Evolutionary conservation across 106 monocot genomes (phyloP).

Genomic region (Triglochin maritima): DNA sequence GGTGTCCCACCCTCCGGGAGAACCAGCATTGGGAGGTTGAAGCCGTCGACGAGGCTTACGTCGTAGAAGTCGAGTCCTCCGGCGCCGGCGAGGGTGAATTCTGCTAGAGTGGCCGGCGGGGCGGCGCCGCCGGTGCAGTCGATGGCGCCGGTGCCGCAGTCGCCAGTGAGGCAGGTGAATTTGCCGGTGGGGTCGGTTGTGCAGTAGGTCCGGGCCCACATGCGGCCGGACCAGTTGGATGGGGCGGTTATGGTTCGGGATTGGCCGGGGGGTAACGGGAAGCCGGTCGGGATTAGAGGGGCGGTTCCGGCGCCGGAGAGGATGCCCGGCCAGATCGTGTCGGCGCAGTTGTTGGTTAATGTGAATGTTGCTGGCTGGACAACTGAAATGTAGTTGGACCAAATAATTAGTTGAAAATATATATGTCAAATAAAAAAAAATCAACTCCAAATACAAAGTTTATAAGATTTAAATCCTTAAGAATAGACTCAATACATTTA

Average conservation of each 20-base stretch:
- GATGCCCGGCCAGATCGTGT: conserved; percentile 85
- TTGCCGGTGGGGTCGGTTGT: conserved; percentile 24
- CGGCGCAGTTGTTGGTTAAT: conserved; percentile 61
- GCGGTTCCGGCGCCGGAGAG: conserved; percentile 66
- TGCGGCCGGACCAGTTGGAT: conserved; percentile 69
- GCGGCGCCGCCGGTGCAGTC: conserved; percentile 7
- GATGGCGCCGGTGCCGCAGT: conserved; percentile 8
- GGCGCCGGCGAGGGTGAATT: conserved; percentile 9
- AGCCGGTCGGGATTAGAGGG: conserved; percentile 26
- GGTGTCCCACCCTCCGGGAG: conserved; percentile 2
- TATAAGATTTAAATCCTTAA: too few species aligned
- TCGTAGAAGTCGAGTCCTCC: conserved; percentile 19
- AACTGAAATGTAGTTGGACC: too few species aligned
- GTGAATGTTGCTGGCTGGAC: conserved; percentile 46
- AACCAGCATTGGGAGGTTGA: conserved; percentile 54
- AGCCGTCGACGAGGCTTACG: conserved; percentile 28
- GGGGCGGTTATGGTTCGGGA: conserved; percentile 30
- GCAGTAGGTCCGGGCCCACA: conserved; percentile 71
- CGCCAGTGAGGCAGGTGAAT: conserved; percentile 13
- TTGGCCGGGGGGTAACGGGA: conserved; percentile 32
- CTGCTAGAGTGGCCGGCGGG: conserved; percentile 12
- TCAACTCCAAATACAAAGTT: too few species aligned
- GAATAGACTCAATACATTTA: too few species aligned
- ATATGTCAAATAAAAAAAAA: too few species aligned
- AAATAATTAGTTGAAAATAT: too few species aligned